phyloP scores from a whole-genome alignment of 345 rosid species.

The Pelargonium nanum region DNA sequence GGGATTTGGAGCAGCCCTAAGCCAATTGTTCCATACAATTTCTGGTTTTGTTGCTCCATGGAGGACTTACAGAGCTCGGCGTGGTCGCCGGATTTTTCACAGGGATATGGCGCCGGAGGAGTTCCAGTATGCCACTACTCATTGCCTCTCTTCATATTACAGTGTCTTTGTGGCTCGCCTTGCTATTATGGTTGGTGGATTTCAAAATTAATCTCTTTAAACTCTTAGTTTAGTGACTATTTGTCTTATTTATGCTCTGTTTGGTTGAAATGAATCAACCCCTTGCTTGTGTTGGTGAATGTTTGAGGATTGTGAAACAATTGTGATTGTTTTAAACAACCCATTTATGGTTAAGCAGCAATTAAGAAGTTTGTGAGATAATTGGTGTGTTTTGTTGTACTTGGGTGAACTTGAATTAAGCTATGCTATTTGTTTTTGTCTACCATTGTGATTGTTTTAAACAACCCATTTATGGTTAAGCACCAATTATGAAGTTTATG shows the following conservation, averaged over 20 bases:
- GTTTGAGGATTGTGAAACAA: not conserved
- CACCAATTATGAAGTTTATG: no score
- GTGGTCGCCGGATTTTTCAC: slow-evolving; percentile 42
- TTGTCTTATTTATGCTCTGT: not conserved
- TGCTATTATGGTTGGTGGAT: slow-evolving; percentile 76
- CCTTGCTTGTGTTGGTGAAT: not conserved
- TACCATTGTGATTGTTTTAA: no score
- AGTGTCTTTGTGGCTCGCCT: slow-evolving; percentile 92
- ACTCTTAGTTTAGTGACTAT: not conserved
- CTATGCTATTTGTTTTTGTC: no score
- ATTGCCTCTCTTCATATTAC: slow-evolving; percentile 89
- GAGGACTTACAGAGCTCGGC: slow-evolving; percentile 29
- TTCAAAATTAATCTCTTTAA: not conserved
- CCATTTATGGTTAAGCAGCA: no score
- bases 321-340: not conserved
- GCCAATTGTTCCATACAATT: slow-evolving; percentile 40
- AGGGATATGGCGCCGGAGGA: slow-evolving; percentile 70
- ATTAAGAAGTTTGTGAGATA: not conserved
- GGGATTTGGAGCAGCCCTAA: slow-evolving; percentile 11
- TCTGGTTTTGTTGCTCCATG: slow-evolving; percentile 38
- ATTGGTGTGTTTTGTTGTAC: no score
- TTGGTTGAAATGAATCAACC: not conserved
- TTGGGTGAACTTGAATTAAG: no score
- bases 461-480: not conserved
- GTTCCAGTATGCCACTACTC: slow-evolving; percentile 51